phyloP scores from a whole-genome alignment of 495 filamentous ascomycete species.

The Penicillium nucicola region DNA sequence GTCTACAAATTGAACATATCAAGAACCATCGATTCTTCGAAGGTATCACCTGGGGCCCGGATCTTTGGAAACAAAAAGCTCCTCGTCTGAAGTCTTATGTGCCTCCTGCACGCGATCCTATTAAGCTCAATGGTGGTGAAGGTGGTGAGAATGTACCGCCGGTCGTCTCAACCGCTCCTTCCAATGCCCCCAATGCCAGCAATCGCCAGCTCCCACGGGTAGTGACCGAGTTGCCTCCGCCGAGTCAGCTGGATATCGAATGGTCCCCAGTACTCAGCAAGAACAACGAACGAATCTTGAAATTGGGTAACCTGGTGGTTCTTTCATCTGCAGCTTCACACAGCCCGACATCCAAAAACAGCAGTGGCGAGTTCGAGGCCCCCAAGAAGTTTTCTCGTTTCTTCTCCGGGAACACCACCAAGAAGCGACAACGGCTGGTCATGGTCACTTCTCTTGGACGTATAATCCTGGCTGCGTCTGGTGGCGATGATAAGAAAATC shows the following conservation, averaged over 20 bases:
- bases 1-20: slow-evolving; percentile 93
- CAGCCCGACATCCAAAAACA: slow-evolving; percentile 65
- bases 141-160: slow-evolving; percentile 46
- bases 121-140: slow-evolving; percentile 69
- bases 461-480: slow-evolving; percentile 85
- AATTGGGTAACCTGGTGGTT: slow-evolving; percentile 86
- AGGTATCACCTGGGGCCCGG: slow-evolving; percentile 80
- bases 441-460: slow-evolving; percentile 93
- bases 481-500: slow-evolving; percentile 92
- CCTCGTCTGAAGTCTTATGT: slow-evolving; percentile 85
- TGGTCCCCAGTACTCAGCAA: slow-evolving; percentile 95
- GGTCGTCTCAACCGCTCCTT: slow-evolving; percentile 46
- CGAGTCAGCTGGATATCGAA: slow-evolving; percentile 95
- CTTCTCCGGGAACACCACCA: slow-evolving; percentile 84
- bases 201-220: slow-evolving; percentile 68
- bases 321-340: slow-evolving; percentile 67
- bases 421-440: slow-evolving; percentile 88
- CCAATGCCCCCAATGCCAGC: slow-evolving; percentile 35
- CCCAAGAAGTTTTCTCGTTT: slow-evolving; percentile 88
- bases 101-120: slow-evolving; percentile 75
- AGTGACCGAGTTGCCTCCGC: slow-evolving; percentile 93
- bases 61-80: slow-evolving; percentile 87
- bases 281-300: slow-evolving; percentile 90
- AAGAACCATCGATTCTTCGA: slow-evolving; percentile 97
- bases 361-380: slow-evolving; percentile 55